Evolutionary conservation across 208 protist species (phyloP).

Genomic region (Leishmania lainsoni): DNA sequence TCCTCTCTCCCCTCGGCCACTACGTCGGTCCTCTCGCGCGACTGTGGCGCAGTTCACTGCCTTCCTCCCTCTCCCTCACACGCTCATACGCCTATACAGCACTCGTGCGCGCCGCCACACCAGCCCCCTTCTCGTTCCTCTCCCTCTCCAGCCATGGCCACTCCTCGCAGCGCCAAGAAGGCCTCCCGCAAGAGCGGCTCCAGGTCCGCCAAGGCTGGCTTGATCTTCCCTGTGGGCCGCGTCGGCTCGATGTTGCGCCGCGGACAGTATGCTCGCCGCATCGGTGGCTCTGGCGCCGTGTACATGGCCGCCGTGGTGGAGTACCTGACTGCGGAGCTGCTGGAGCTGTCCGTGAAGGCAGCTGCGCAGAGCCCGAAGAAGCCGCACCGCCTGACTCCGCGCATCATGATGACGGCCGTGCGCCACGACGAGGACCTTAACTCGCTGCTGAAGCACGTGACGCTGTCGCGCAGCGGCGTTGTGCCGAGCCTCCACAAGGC

Average conservation of each 20-base stretch:
- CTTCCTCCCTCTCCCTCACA: not conserved
- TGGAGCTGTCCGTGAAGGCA: no score
- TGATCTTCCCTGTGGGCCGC: constrained; percentile 99
- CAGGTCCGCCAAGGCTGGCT: constrained; percentile 94
- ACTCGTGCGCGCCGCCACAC: not conserved
- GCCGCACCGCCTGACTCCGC: constrained; percentile 69
- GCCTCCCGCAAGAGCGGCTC: constrained; percentile 71
- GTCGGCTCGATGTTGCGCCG: constrained; percentile 95
- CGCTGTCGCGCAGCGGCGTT: constrained; percentile 75
- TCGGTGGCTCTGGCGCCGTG: constrained; percentile 97
- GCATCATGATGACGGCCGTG: constrained; percentile 76
- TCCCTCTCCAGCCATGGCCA: constrained; percentile 39
- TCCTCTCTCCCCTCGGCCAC: not conserved
- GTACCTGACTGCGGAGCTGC: no score
- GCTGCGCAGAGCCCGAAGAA: constrained; percentile 69
- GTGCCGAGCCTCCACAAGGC: constrained; percentile 82
- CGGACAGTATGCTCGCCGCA: constrained; percentile 96
- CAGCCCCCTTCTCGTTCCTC: not conserved
- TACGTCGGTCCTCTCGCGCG: not conserved
- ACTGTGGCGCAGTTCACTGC: not conserved
- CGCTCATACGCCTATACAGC: not conserved
- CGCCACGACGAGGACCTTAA: constrained; percentile 82
- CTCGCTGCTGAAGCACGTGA: constrained; percentile 62
- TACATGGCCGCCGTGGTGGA: no score
- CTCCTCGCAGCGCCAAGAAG: constrained; percentile 77